phyloP scores from a whole-genome alignment of 805 yeast species.

The Metschnikowia rubicola region DNA sequence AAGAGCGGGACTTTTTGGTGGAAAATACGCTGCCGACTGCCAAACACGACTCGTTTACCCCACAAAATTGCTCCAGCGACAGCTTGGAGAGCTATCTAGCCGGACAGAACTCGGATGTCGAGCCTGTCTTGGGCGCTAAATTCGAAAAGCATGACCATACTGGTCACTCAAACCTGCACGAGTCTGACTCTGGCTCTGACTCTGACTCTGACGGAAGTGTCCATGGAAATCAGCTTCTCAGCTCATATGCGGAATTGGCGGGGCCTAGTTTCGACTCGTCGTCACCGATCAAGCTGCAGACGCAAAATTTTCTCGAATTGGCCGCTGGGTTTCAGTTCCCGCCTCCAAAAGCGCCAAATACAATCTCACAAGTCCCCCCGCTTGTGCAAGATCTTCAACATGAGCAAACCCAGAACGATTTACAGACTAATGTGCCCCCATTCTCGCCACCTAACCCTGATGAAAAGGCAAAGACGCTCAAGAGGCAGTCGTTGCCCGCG shows the following conservation, averaged over 20 bases:
- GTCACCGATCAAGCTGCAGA: slow-evolving; percentile 24
- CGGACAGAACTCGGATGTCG: slow-evolving; percentile 1
- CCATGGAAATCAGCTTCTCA: slow-evolving; percentile 21
- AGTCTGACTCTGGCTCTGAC: slow-evolving; percentile 10
- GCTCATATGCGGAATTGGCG: slow-evolving; percentile 22
- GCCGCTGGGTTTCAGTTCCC: slow-evolving; percentile 6
- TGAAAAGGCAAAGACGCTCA: slow-evolving; percentile 23
- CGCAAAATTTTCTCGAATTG: not conserved
- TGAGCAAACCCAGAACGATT: too few relatives aligned
- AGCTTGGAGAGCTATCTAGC: not conserved
- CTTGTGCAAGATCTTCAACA: not conserved
- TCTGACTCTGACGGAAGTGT: slow-evolving; percentile 21
- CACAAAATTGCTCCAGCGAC: too few relatives aligned
- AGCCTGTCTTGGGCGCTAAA: not conserved
- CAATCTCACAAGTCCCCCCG: not conserved
- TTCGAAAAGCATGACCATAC: not conserved
- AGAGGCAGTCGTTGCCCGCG: slow-evolving; percentile 37
- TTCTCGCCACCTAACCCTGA: slow-evolving; percentile 35
- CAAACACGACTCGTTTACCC: not conserved
- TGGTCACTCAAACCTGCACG: not conserved
- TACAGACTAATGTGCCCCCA: not conserved
- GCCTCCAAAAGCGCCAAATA: not conserved
- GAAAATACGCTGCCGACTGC: slow-evolving; percentile 6
- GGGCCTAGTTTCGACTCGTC: slow-evolving; percentile 19
- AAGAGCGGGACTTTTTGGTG: slow-evolving; percentile 23